Base-by-base conservation (phyloP, 1,139 yeast genomes). In the Yamadazyma trypodendri region DNA sequence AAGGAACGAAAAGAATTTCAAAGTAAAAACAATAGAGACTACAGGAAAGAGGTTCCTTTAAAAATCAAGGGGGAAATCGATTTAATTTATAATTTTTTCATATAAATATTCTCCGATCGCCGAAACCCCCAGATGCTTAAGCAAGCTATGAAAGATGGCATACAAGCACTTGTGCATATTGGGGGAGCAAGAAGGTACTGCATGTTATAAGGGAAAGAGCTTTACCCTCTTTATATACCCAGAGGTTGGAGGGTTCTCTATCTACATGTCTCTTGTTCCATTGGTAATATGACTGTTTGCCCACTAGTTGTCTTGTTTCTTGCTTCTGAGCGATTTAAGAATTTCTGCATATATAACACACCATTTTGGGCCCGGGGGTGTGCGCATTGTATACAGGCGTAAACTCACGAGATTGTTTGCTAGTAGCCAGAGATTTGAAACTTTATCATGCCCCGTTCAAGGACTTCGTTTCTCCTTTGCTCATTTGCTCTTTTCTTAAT, bases 101-200 rank as follows among this genome's bases (percentile, higher is more conserved):
- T 6, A 23, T 14, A 28, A 31, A 35, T 21, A 36, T 39, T 40
- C 44, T 43, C 46, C 45, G 46, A 43, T 43, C 46, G 36, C 46
- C 46, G 46, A 43, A 32, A 31, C 32, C 38, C 44, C 35, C 36
- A 38, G 30, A 30, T 29, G 15, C 17, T 18, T 18, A 8, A n/a
- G n/a, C n/a, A n/a, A n/a, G n/a, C n/a, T 8, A 5, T 18, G 21
- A 8, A 18, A 8, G 21, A 5, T 18, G 21, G 5, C 21, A 18
- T 18, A 18, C 21, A 18, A 18, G 21, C 8, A 8, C 7, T 18
- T 6, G 21, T 18, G 21, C 21, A 18, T 18, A 8, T 18, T 18
- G 21, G n/a, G n/a, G n/a, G n/a, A n/a, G n/a, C n/a, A n/a, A n/a
- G n/a, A n/a, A n/a, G n/a, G n/a, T n/a, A n/a, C n/a, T n/a, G n/a